Base-by-base conservation (phyloP, 225 moss, liverwort and hornwort species). In the Sphagnum tenellum region DNA sequence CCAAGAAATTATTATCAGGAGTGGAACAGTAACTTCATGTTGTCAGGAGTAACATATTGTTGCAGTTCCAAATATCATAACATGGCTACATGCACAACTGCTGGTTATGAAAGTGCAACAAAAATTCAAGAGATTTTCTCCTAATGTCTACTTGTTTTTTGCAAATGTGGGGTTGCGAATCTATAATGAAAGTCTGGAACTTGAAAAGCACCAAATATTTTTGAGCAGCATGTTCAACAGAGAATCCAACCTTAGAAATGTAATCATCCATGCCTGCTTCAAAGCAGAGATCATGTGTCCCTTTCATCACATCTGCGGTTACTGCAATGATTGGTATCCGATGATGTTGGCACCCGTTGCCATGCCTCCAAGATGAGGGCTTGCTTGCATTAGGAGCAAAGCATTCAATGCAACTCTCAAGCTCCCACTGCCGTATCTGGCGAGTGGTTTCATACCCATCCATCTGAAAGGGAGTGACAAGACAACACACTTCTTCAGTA, bases 251-350 rank as follows among this genome's bases (percentile, higher is more conserved):
- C 83, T 91, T 91, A 63, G 91, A 70, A 60, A 91, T 77, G 61
- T 88, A 86, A 71, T 91, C 91, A 74, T 91, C 88, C 91, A 91
- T 91, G 72, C 91, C 91, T 2, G 86, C 79, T 62, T 73, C 66
- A 46, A 78, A 67, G 70, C 88, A 91, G 46, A 80, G 81, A 13
- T 91, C 84, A 50, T 88, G 78, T 54, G 88, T 91, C 14, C 86
- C 91, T 14, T 74, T 77, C 86, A 88, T 78, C 11, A 84, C 86
- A 73, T 91, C 86, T 8, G 88, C 88, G 64, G 91, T 88, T 8
- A 91, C 76, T 12, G 91, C 91, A 50, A 91, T 81, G 8, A 91
- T 66, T 4, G 91, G 88, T 50, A 88, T 65, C 60, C 77, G 79
- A 10, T 56, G 78, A 64, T 91, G 91, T 61, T 71, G 60, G 77